Base-by-base conservation (phyloP, 345 rosid species). In the Raphanus raphanistrum region DNA sequence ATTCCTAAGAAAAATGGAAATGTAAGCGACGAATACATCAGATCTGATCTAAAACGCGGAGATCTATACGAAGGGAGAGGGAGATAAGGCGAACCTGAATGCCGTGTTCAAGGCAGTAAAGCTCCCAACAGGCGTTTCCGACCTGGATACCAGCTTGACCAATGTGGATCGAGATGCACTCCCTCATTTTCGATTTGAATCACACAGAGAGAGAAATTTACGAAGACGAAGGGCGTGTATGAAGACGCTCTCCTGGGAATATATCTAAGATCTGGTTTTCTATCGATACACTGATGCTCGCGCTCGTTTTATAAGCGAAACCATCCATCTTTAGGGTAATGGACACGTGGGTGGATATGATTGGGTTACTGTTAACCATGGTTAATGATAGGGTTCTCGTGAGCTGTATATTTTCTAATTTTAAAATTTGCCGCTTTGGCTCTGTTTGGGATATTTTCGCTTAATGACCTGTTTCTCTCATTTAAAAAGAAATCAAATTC, bases 101-200 rank as follows among this genome's bases (percentile, higher is more conserved):
- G 27, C 94, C 94, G 66, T 88, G 91, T 73, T 88, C 94, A 73
- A 89, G 83, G 62, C 82, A 80, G 75, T 80, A 80, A 84, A 89
- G 90, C 75, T 89, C 92, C 92, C 92, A 89, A 68, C 94, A 89
- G 58, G 94, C 90, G 61, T 89, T 89, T 50, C 94, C 92, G 72
- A 89, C 94, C 84, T 89, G 94, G 61, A 89, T 89, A 71, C 94
- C 91, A 67, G 94, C 94, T 72, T 89, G 92, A 41, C 94, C 94
- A 66, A 89, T 89, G 86, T 89, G 94, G 79, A 89, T 82, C 33
- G 91, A 87, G 50, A 87, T 89, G 82, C 93, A 89, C 82, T 89
- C 93, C 63, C 94, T 86, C 94, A 89, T 89, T 74, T 73, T 73
- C 74, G 78, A 33, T 75, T 75, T 69, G 73, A 31, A 43, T 41